Evolutionary conservation across 176 grass and related monocot species (phyloP).

Genomic region (Chloris gayana): DNA sequence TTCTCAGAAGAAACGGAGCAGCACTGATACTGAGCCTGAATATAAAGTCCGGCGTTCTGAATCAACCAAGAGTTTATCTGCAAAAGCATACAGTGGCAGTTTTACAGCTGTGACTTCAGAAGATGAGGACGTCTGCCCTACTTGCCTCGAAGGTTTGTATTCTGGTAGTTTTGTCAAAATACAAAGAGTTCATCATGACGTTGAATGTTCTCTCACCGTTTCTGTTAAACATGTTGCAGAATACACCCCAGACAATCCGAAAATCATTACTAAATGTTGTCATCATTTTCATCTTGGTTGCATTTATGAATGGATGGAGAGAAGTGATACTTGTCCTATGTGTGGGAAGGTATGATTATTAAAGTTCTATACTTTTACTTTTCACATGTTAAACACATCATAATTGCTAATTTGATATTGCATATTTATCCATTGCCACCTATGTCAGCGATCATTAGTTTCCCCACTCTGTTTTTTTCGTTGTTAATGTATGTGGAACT

Average conservation of each 20-base stretch:
- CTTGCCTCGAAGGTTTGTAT: conserved; percentile 83
- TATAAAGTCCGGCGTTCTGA: conserved; percentile 61
- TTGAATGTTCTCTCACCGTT: not conserved
- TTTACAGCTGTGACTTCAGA: conserved; percentile 61
- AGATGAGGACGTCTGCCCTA: conserved; percentile 92
- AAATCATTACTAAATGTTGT: conserved; percentile 79
- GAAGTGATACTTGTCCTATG: conserved; percentile 88
- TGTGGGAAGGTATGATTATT: conserved; percentile 64
- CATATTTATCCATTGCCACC: not conserved
- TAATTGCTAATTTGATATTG: not conserved
- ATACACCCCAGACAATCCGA: conserved; percentile 83
- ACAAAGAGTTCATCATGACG: conserved; percentile 5
- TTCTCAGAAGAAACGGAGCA: conserved; percentile 66
- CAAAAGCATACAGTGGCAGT: conserved; percentile 61
- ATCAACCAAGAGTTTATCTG: conserved; percentile 71
- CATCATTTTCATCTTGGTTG: conserved; percentile 96
- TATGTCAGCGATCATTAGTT: not conserved
- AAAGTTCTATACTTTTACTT: not conserved
- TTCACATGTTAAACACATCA: conserved; percentile 14
- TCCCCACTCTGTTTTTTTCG: not conserved
- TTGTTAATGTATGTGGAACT: not conserved
- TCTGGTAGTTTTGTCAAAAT: not conserved
- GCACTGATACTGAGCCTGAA: conserved; percentile 62
- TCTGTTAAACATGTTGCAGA: conserved; percentile 43
- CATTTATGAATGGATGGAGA: conserved; percentile 99